phyloP scores from a whole-genome alignment of 257 asterid genomes.

The Jasminum sambac region DNA sequence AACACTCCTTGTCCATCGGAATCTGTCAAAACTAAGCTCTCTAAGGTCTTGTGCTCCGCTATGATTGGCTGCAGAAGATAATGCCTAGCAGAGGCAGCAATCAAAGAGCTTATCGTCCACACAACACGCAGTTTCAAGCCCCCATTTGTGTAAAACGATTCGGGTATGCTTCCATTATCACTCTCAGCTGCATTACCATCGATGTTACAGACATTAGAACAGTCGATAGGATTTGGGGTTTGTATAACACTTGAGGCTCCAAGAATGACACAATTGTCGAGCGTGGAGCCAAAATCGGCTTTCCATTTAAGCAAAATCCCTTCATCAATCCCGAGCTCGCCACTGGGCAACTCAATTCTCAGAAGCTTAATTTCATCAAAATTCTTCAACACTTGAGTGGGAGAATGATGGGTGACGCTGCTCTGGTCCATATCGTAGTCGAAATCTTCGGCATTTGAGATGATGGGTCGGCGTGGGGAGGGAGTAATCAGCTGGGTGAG shows the following conservation, averaged over 20 bases:
- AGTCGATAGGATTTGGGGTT: conserved; percentile 11
- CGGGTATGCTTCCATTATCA: conserved; percentile 67
- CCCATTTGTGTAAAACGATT: conserved; percentile 69
- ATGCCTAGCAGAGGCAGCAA: conserved; percentile 79
- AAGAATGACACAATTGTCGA: conserved; percentile 68
- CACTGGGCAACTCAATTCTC: conserved; percentile 63
- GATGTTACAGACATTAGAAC: conserved; percentile 14
- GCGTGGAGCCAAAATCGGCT: conserved; percentile 74
- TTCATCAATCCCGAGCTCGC: conserved; percentile 68
- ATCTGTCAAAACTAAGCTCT: conserved; percentile 57
- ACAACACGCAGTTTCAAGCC: conserved; percentile 71
- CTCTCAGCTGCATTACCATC: conserved; percentile 31
- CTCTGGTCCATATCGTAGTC: conserved; percentile 36
- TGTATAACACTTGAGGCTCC: conserved; percentile 64
- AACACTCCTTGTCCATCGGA: conserved; percentile 70
- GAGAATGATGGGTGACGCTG: conserved; percentile 68
- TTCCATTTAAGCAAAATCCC: conserved; percentile 74
- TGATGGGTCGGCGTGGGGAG: conserved; percentile 34
- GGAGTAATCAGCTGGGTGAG: conserved; percentile 61
- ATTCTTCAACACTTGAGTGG: conserved; percentile 72
- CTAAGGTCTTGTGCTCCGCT: conserved; percentile 63
- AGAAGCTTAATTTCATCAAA: conserved; percentile 57
- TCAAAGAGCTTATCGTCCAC: conserved; percentile 77
- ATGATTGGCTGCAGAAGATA: conserved; percentile 72
- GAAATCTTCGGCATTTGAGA: conserved; percentile 31